Evolutionary conservation across 2,329 filamentous ascomycete genomes (phyloP), one percentile per base, ranked within the genome.

Genomic region (Aspergillus fijiensis): DNA sequence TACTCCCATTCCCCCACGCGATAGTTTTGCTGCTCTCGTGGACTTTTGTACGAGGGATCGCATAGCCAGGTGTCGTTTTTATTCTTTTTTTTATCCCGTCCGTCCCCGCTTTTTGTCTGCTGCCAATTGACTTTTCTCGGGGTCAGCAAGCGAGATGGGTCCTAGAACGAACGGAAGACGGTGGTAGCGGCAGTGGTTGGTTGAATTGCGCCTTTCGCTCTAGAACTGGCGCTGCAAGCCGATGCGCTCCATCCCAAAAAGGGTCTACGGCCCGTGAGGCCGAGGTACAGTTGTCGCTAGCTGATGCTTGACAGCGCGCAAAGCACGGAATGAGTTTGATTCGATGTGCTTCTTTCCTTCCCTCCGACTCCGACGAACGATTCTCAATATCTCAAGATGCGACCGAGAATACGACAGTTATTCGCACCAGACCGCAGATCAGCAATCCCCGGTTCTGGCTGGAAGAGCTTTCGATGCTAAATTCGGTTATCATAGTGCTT

Each of bases 261-360:
- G 16, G 35, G 48, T 47, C 57, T 52, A 59, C 27, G 27, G 45
- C 19, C 57, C 57, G 45, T 49, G 45, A 39, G 31, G 21, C 57
- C 57, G 57, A 59, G 57, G 57, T 50, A 48, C 45, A 59, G 48
- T 50, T n/a, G 14, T 33, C 45, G 25, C 57, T 55, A 54, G 29
- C 23, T 35, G 49, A 49, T 56, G 57, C 57, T 59, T 59, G 54
- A 59, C 42, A 50, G 31, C 23, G 11, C 33, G 31, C 42, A 50
- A 35, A n/a, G 11, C 33, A 27, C 52, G 42, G 42, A 50, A 29
- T 39, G 25, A 23, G 31, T 29, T 49, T 29, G 21, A 39, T 21
- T 29, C 39, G 12, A 21, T 42, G 21, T 11, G 19, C n/a, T 48
- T 12, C 29, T 23, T 7, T 25, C 33, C 11, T n/a, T 49, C 27